Conservation (phyloP, 2,329 filamentous ascomycete species). For the Diplocarpon rosae region DNA sequence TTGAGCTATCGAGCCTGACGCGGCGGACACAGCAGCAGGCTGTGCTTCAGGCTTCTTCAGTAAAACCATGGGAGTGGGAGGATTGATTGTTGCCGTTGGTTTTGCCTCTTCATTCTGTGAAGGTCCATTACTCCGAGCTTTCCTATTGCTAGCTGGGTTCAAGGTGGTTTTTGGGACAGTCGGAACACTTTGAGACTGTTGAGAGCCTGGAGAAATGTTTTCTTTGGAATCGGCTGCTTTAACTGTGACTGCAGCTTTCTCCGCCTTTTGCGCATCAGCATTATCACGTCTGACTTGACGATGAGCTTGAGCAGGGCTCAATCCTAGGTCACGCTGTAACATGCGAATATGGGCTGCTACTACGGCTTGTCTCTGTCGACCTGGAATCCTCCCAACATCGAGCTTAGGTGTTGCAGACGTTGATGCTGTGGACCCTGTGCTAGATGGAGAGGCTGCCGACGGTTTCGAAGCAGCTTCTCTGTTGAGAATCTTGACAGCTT, state of each 20-base stretch:
- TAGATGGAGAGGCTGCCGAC: constrained; percentile 11
- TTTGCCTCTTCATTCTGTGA: constrained; percentile 19
- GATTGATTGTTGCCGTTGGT: constrained; percentile 17
- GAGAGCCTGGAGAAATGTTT: background rate
- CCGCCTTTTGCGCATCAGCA: constrained; percentile 24
- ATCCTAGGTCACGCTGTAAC: constrained; percentile 53
- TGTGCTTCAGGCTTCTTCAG: constrained; percentile 30
- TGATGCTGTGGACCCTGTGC: background rate
- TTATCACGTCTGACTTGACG: constrained; percentile 46
- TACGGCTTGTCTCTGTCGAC: constrained; percentile 29
- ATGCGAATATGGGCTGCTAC: constrained; percentile 54
- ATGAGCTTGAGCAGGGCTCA: constrained; percentile 52
- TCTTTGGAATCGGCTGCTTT: constrained; percentile 15
- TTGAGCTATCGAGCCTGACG: constrained; percentile 22
- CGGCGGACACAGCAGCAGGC: constrained; percentile 10
- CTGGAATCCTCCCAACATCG: constrained; percentile 36
- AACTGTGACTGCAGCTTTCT: constrained; percentile 16
- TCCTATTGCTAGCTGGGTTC: constrained; percentile 14
- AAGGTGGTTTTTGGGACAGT: constrained; percentile 24
- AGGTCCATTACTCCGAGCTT: constrained; percentile 30
- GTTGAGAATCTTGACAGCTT: constrained; percentile 52
- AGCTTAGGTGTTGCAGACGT: constrained; percentile 34
- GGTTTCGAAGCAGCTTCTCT: constrained; percentile 45
- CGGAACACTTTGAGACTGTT: constrained; percentile 14
- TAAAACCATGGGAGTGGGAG: constrained; percentile 28